Conservation (phyloP, 495 filamentous ascomycete species). For the Annulohypoxylon moriforme region DNA sequence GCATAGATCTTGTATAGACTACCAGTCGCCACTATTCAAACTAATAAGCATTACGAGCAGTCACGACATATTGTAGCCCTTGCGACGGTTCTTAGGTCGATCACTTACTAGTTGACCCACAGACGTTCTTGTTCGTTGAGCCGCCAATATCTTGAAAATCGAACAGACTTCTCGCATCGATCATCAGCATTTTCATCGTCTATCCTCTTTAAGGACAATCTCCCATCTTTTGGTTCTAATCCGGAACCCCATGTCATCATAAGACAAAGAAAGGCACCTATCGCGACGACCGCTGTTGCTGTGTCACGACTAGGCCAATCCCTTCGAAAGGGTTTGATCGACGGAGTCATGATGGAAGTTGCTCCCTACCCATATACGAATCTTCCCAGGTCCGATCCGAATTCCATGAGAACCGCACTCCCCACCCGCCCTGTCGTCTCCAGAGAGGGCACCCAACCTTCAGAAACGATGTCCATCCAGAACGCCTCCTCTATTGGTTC, state of each 20-base stretch:
- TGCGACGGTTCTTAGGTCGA: conserved; percentile 10
- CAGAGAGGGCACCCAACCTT: conserved; percentile 40
- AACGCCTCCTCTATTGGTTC: conserved; percentile 41
- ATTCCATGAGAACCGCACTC: conserved; percentile 45
- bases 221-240: conserved; percentile 11
- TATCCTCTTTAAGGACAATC: neutral
- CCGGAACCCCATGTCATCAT: conserved; percentile 25
- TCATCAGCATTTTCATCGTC: conserved; percentile 18
- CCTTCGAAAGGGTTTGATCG: conserved; percentile 11
- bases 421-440: conserved; percentile 46
- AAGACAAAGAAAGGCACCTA: conserved; percentile 11
- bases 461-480: conserved; percentile 40
- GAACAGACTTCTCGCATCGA: conserved; percentile 19
- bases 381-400: conserved; percentile 37
- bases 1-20: conserved; percentile 24
- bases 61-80: conserved; percentile 30
- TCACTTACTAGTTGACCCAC: conserved; percentile 20
- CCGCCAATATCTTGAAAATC: conserved; percentile 25
- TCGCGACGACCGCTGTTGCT: conserved; percentile 24
- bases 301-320: conserved; percentile 11
- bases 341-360: conserved; percentile 43
- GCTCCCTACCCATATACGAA: conserved; percentile 37
- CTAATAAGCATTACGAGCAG: conserved; percentile 21
- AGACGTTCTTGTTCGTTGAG: conserved; percentile 13
- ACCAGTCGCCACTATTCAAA: conserved; percentile 26